Percentiles rank a stretch among this genome's conserved stretches.
Conservation (phyloP, 176 grass and related monocot species). For the Oryza meyeriana region DNA sequence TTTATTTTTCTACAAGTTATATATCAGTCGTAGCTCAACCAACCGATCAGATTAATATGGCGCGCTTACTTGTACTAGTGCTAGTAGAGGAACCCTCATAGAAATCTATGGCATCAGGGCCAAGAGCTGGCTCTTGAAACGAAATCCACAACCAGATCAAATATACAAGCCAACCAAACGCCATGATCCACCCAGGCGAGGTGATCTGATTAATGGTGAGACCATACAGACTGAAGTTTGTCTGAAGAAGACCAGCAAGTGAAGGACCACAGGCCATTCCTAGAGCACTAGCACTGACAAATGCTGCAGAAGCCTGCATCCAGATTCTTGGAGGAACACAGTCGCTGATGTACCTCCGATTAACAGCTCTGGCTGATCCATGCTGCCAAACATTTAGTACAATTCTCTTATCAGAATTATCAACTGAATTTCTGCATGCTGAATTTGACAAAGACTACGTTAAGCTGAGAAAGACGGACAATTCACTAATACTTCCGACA, state of each 20-base stretch:
- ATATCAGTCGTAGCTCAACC: no score
- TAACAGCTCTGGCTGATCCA: conserved; percentile 58
- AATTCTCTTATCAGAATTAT: neutral
- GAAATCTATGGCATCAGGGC: neutral
- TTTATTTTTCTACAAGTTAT: no score
- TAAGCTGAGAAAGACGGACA: no score
- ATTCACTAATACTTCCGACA: no score
- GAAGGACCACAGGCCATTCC: conserved; percentile 59
- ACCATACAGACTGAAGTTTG: conserved; percentile 30
- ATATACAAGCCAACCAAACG: conserved; percentile 44
- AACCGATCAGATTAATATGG: neutral
- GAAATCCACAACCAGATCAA: conserved; percentile 45
- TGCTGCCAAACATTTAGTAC: neutral
- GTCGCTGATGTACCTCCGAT: conserved; percentile 58
- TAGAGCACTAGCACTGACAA: conserved; percentile 62
- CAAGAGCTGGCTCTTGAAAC: conserved; percentile 38
- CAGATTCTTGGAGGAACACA: conserved; percentile 52
- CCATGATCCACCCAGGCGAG: conserved; percentile 60
- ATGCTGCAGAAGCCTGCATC: conserved; percentile 58
- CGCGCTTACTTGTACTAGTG: conserved; percentile 16
- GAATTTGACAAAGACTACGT: no score
- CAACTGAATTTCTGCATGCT: neutral
- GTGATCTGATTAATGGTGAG: conserved; percentile 49
- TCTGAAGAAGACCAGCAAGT: conserved; percentile 49
- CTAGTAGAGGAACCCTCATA: neutral